Percentiles rank a stretch among this genome's conserved stretches.
Evolutionary conservation across 176 grass and related monocot genomes (phyloP).

Genomic region (Carex littledalei): DNA sequence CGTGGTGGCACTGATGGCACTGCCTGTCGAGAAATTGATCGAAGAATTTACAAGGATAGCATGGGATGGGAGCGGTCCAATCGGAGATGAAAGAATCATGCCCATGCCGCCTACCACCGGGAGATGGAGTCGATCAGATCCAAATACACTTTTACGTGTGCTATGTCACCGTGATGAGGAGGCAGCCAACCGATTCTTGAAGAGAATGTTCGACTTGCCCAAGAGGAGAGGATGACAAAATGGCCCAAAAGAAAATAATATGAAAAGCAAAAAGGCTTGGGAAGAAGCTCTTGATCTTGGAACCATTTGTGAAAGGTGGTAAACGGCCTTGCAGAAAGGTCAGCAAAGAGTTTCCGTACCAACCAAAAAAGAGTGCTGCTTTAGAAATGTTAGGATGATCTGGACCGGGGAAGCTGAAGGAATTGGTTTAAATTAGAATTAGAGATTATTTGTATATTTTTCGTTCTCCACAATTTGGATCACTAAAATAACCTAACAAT

Average conservation of each 20-base stretch:
- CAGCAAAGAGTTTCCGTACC: conserved; percentile 6
- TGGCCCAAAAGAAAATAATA: not conserved
- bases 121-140: conserved; percentile 44
- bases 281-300: conserved; percentile 6
- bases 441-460: conserved; percentile 14
- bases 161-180: conserved; percentile 67
- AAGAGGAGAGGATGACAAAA: conserved; percentile 38
- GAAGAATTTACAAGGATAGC: conserved; percentile 28
- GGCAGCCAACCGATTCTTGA: conserved; percentile 50
- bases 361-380: not conserved
- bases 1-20: conserved; percentile 46
- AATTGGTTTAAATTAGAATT: conserved; percentile 4
- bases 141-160: conserved; percentile 50
- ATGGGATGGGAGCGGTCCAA: not conserved
- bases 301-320: conserved; percentile 12
- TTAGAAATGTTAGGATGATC: conserved; percentile 22
- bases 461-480: conserved; percentile 10
- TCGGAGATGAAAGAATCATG: conserved; percentile 25
- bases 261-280: conserved; percentile 13
- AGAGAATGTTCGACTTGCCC: conserved; percentile 46
- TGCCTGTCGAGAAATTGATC: conserved; percentile 43
- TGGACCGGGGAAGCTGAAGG: not conserved
- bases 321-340: conserved; percentile 8
- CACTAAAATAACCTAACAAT: conserved; percentile 16
- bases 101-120: conserved; percentile 30